Evolutionary conservation across 2,329 filamentous ascomycete species (phyloP).

Genomic region (Arthrobotrys entomopaga): DNA sequence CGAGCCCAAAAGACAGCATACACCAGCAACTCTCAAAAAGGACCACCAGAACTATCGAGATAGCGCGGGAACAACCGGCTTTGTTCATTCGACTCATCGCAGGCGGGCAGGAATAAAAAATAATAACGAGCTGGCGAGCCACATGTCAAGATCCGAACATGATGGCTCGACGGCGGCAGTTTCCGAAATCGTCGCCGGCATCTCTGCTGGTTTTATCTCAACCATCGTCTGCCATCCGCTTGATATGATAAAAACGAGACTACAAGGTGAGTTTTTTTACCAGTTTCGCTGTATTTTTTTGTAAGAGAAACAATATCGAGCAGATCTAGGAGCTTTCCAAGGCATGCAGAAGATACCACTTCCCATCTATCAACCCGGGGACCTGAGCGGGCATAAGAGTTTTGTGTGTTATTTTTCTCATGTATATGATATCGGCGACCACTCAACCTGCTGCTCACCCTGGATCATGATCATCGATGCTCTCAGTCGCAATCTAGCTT

Average conservation of each 20-base stretch:
- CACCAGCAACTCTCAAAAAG: not conserved
- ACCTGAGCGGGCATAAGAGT: conserved; percentile 8
- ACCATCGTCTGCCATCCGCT: conserved; percentile 91
- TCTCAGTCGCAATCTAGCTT: conserved; percentile 8
- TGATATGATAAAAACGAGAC: conserved; percentile 94
- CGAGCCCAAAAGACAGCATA: not conserved
- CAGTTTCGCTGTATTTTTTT: not conserved
- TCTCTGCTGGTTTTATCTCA: conserved; percentile 85
- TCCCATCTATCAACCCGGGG: not conserved
- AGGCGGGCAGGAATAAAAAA: not conserved
- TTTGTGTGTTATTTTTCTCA: conserved; percentile 63
- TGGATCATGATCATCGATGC: not conserved
- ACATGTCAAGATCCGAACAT: conserved; percentile 44
- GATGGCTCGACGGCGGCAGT: conserved; percentile 76
- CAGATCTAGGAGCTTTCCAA: not conserved
- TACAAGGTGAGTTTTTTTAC: conserved; percentile 74
- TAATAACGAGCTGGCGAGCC: conserved; percentile 4
- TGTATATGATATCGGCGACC: conserved; percentile 63
- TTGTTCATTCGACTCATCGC: too few relatives aligned
- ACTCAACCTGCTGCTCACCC: conserved; percentile 15
- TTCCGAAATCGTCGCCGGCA: conserved; percentile 87
- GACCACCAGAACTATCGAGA: not conserved
- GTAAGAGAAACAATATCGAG: not conserved
- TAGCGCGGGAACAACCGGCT: not conserved
- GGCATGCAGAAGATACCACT: not conserved